Evolutionary conservation across 1,284 basidiomycete genomes (phyloP), one percentile per base, ranked within the genome.

Genomic region (Sporisorium reilianum): DNA sequence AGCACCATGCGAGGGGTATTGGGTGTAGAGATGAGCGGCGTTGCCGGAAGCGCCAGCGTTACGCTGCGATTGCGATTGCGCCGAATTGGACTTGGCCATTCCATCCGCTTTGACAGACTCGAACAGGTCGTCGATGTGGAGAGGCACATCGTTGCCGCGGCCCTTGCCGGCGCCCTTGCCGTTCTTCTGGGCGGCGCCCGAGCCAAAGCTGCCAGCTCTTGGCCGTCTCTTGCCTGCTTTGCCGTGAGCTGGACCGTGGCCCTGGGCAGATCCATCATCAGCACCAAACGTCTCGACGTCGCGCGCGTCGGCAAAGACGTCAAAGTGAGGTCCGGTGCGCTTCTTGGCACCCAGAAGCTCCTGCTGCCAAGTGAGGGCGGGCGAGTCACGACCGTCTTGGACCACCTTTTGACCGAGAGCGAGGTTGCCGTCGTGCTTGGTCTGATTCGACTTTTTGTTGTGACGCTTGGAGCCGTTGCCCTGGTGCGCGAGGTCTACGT

Each of bases 341-440:
- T 74, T 76, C 61, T 79, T 70, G 50, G 57, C 63, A 20, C 62
- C 68, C 12, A 80, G 46, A 10, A 79, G 64, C 56, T 76, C 77
- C 38, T 80, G 78, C 59, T 80, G 78, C 78, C 78, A 80, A 28
- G 77, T 80, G 44, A 79, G 30, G 18, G 69, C 66, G n/a, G 68
- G 64, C 22, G 75, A 73, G 40, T 66, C 74, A 22, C 57, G 60
- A 8, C 66, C 65, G 20, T 61, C 60, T 49, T 78, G 64, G 22
- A 18, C 23, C n/a, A 71, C 60, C 46, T 63, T 61, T 50, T 74
- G 67, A 32, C 68, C 68, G 38, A 68, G 68, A 18, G 68, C 73
- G 9, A 76, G 59, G 55, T 64, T 68, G 38, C 68, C 73, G 55
- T 76, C 68, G 25, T 72, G 74, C 59, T 77, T 74, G 18, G 51